phyloP scores from a whole-genome alignment of 2,329 filamentous ascomycete species.

The Rosellinia necatrix region DNA sequence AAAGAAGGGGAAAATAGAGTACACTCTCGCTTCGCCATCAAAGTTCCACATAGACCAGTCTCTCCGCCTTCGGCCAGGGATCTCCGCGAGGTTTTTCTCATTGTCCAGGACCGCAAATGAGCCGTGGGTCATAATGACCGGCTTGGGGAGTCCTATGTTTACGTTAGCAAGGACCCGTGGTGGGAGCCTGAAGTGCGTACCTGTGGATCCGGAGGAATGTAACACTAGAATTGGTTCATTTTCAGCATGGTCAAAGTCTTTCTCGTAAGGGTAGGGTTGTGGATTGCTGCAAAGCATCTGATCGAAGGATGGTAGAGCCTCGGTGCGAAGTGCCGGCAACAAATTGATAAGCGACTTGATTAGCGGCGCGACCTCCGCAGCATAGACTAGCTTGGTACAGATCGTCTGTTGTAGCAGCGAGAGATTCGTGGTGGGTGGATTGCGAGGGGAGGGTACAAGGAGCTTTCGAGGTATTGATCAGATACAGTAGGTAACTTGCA shows the following conservation, averaged over 20 bases:
- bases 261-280: constrained; percentile 25
- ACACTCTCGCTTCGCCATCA: constrained; percentile 27
- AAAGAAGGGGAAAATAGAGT: constrained; percentile 31
- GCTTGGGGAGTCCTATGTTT: too few species aligned
- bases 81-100: constrained; percentile 22
- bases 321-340: not conserved
- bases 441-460: constrained; percentile 31
- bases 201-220: constrained; percentile 38
- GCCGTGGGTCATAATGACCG: constrained; percentile 29
- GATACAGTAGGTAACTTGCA: too few species aligned
- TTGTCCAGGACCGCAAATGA: constrained; percentile 28
- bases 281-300: constrained; percentile 27
- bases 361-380: constrained; percentile 23
- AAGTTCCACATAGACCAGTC: constrained; percentile 30
- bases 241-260: constrained; percentile 29
- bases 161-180: too few species aligned
- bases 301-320: constrained; percentile 26
- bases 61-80: constrained; percentile 23
- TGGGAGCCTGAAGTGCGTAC: too few species aligned
- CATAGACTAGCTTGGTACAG: constrained; percentile 27
- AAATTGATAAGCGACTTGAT: constrained; percentile 10
- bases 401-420: constrained; percentile 29
- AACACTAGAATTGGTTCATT: constrained; percentile 31
- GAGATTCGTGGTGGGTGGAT: constrained; percentile 24
- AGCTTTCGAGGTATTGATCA: constrained; percentile 20